Percentiles rank a stretch among this genome's conserved stretches.
Evolutionary conservation across 106 monocot species (phyloP).

Genomic region (Cymbidium sinense): DNA sequence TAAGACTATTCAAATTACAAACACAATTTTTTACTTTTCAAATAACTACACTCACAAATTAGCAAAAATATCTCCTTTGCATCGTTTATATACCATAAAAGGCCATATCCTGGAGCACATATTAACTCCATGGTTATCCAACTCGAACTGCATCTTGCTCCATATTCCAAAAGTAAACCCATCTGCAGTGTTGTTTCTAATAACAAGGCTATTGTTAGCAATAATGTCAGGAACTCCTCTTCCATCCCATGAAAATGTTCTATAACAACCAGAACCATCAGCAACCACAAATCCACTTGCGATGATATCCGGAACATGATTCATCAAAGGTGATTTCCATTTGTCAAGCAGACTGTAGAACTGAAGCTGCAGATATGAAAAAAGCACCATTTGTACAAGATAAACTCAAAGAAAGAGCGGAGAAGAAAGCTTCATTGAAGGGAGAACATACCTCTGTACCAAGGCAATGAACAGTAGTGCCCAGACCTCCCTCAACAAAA

Average conservation of each 20-base stretch:
- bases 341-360: constrained; percentile 70
- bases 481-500: constrained; percentile 76
- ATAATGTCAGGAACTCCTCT: constrained; percentile 51
- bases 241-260: constrained; percentile 64
- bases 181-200: constrained; percentile 8
- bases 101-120: constrained; percentile 51
- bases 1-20: constrained; percentile 4
- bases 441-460: constrained; percentile 71
- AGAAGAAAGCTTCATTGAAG: not conserved
- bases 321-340: constrained; percentile 37
- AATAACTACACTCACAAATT: constrained; percentile 60
- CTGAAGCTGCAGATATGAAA: constrained; percentile 57
- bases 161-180: constrained; percentile 63
- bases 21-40: not conserved
- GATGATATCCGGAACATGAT: constrained; percentile 72
- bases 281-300: constrained; percentile 65
- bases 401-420: constrained; percentile 2
- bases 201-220: constrained; percentile 18
- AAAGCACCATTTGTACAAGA: constrained; percentile 4
- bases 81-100: constrained; percentile 76
- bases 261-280: constrained; percentile 39
- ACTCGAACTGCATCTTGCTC: constrained; percentile 62
- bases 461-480: constrained; percentile 47
- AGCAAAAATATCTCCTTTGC: constrained; percentile 89
- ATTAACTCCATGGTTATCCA: constrained; percentile 16